phyloP scores from a whole-genome alignment of 1,284 basidiomycete genomes.

The Ganoderma lucidum region DNA sequence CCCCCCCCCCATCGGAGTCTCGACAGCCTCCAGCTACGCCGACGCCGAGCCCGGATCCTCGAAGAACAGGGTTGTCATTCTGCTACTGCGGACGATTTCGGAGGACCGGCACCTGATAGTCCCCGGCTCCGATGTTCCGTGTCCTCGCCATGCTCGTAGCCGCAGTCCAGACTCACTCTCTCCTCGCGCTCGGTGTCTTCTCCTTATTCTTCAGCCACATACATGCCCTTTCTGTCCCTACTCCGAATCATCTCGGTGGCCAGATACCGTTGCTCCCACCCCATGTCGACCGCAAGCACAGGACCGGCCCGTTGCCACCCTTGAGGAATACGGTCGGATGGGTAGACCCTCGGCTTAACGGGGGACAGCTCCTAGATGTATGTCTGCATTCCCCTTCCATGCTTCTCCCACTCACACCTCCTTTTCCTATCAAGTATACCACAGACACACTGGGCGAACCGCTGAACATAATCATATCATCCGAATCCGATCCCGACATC shows the following conservation, averaged over 20 bases:
- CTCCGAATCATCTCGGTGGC: not conserved
- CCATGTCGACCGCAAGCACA: conserved; percentile 32
- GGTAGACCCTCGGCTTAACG: conserved; percentile 74
- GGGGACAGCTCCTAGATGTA: conserved; percentile 64
- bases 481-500: conserved; percentile 52
- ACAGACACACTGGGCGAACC: conserved; percentile 55
- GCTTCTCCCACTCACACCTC: not conserved
- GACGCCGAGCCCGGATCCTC: not conserved
- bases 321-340: conserved; percentile 54
- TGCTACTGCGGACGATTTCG: conserved; percentile 12
- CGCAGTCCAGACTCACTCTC: conserved; percentile 11
- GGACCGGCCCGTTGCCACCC: conserved; percentile 41
- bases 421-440: conserved; percentile 57
- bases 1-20: not conserved
- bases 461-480: conserved; percentile 55
- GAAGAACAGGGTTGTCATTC: not conserved
- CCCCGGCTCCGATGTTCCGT: conserved; percentile 11
- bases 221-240: not conserved
- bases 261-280: conserved; percentile 1
- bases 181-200: conserved; percentile 13
- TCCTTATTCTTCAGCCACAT: conserved; percentile 10
- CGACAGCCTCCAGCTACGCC: conserved; percentile 7
- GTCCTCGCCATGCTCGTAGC: conserved; percentile 18
- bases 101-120: conserved; percentile 10
- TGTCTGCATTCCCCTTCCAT: conserved; percentile 13